These are phyloP conservation scores for Priceomyces medius DNA, from an alignment of 805 yeast species.

Conservation along the genomic window DNA sequence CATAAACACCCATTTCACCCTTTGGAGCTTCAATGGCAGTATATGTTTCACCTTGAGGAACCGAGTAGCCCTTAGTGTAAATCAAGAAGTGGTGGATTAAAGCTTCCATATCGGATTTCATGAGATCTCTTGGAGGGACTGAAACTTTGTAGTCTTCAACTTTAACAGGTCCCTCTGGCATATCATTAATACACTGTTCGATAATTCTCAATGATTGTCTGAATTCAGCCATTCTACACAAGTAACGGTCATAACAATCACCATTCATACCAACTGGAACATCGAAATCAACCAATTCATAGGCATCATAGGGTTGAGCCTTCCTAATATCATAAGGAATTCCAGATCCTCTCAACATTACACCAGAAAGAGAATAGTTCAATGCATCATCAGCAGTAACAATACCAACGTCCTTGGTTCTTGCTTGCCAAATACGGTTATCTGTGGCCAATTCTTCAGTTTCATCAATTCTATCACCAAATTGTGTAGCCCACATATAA, in stretches of 20 bases:
- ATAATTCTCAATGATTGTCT: constrained; percentile 87
- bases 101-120: constrained; percentile 94
- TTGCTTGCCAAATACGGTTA: constrained; percentile 88
- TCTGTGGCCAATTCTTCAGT: constrained; percentile 86
- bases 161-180: constrained; percentile 90
- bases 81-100: constrained; percentile 85
- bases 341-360: constrained; percentile 90
- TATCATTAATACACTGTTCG: constrained; percentile 85
- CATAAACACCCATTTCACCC: constrained; percentile 92
- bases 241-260: constrained; percentile 88
- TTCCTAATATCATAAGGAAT: constrained; percentile 83
- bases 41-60: constrained; percentile 88
- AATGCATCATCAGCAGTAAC: constrained; percentile 86
- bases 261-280: constrained; percentile 84
- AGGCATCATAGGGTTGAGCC: constrained; percentile 87
- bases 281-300: constrained; percentile 82
- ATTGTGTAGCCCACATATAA: constrained; percentile 95
- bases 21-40: constrained; percentile 92
- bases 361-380: constrained; percentile 78
- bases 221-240: constrained; percentile 87
- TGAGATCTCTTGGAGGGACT: constrained; percentile 76
- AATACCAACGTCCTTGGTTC: constrained; percentile 78
- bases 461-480: constrained; percentile 89
- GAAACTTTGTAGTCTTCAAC: constrained; percentile 85
- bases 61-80: constrained; percentile 85